Conservation (phyloP, 441 rosid genomes). For the Sinapis alba region DNA sequence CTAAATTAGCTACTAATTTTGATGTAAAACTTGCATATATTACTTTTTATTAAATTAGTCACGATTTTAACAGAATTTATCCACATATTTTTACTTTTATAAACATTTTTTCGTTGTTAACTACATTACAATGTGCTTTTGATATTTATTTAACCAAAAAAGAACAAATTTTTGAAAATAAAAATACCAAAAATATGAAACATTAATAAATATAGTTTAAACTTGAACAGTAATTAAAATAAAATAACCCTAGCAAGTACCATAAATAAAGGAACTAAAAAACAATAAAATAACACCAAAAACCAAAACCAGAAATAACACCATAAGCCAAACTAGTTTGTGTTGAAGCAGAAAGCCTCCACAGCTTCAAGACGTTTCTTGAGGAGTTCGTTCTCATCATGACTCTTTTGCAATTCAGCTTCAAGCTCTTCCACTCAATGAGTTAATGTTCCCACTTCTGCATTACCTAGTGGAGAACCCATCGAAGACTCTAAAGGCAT, state of each 20-base stretch:
- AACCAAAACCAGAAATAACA: background rate
- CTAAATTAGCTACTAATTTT: background rate
- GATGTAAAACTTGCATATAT: background rate
- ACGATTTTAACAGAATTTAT: too few species aligned
- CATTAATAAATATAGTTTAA: background rate
- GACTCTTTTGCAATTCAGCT: conserved; percentile 8
- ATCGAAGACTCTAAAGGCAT: background rate
- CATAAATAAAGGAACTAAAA: background rate
- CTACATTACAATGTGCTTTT: background rate
- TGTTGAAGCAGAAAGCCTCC: background rate
- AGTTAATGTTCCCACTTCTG: background rate
- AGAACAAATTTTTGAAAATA: too few species aligned
- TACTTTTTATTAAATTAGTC: too few species aligned
- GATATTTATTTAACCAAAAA: background rate
- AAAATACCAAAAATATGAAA: background rate
- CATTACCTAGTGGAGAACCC: background rate
- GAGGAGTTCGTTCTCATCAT: background rate
- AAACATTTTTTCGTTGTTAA: too few species aligned
- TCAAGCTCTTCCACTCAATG: background rate
- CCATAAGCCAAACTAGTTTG: background rate
- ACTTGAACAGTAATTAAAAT: background rate
- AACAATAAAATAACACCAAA: background rate
- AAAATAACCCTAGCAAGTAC: background rate
- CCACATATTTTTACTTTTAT: too few species aligned
- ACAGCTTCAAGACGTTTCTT: background rate